Base-by-base conservation (phyloP, 768 basidiomycete species). In the Gautieria morchelliformis region DNA sequence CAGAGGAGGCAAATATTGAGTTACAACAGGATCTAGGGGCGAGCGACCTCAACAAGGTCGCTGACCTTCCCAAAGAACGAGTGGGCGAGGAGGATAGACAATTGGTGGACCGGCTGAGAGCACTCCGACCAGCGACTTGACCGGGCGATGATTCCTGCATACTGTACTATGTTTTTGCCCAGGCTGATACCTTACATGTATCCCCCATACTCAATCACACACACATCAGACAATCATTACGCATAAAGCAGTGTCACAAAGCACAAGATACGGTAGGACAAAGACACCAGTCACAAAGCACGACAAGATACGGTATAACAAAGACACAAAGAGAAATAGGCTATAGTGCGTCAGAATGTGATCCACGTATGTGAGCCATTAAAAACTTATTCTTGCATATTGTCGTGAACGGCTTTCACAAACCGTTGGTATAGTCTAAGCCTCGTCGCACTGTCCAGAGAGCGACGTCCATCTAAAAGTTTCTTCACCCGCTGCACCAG, bases 1-100 rank as follows among this genome's bases (percentile, higher is more conserved):
- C 96, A 4, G 96, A 98, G 67, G 95, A 99, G 70, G 93, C 93
- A 22, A 88, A 97, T 62, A 88, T 99, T 59, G 93, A 99, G 69
- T 72, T 96, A 24, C 86, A 93, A 68, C 96, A 98, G 55, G 93
- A 93, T 65, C 77, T 98, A 32, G 82, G 85, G 19, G 71, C 78
- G 48, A 83, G 81, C 64, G 79, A 84, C 64, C 68, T 83, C 35
- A 62, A 65, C 10, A 70, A 75, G 45, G 80, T 91, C 10, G 75
- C 86, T 0, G 83, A 85, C 58, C 66, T 86, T 2, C 61, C 67
- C 41, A 75, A 72, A 57, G 64, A 63, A 35, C 68, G 70, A 45
- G 64, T 82, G 51, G 77, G 82, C 20, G 86, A 93, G 66, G 91
- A 93, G 69, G 92, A 93, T 63, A 75, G 75, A 44, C 81, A 79